Base-by-base conservation (phyloP, 495 filamentous ascomycete genomes). In the Xanthoparmelia taractica region DNA sequence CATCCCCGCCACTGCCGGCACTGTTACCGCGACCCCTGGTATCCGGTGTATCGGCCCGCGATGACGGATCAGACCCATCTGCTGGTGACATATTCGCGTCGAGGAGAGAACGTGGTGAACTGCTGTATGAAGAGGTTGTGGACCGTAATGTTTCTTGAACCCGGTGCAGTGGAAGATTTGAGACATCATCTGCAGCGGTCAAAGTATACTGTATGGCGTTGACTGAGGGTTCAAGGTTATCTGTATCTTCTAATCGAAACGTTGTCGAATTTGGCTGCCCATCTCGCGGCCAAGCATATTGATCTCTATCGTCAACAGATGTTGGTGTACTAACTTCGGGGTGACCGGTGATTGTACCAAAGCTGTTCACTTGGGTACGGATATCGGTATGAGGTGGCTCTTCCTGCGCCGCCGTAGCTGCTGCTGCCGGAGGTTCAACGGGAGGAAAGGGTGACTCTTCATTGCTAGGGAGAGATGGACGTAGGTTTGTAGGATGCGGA, bases 81-180 rank as follows among this genome's bases (percentile, higher is more conserved):
- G 64, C 58, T 23, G 64, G 63, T 38, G 67, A 74, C 48, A 70
- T 69, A 12, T 64, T 63, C 29, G 63, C 56, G 65, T 71, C 66
- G 15, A 70, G 58, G 56, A 65, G 37, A 45, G 66, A 66, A 45
- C 40, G 57, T n/a, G 57, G 43, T 10, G 65, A 55, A 40, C 40
- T 65, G 43, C 64, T 66, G 50, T 63, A 55, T 0, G 67, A 63
- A 59, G 66, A 63, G 40, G 69, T 68, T 57, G 71, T 60, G 54
- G 66, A 71, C 65, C 72, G 69, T 68, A 75, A 63, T 69, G 71
- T 69, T 66, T 71, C 54, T 59, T 70, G 61, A 67, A 69, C 54
- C 54, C 68, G 60, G 67, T 67, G 62, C 61, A 70, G 68, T 33
- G 71, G 66, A 63, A 69, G 71, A 25, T 62, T 60, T 13, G 74